Base-by-base conservation (phyloP, 2,329 filamentous ascomycete species). In the Neofusicoccum sp. region DNA sequence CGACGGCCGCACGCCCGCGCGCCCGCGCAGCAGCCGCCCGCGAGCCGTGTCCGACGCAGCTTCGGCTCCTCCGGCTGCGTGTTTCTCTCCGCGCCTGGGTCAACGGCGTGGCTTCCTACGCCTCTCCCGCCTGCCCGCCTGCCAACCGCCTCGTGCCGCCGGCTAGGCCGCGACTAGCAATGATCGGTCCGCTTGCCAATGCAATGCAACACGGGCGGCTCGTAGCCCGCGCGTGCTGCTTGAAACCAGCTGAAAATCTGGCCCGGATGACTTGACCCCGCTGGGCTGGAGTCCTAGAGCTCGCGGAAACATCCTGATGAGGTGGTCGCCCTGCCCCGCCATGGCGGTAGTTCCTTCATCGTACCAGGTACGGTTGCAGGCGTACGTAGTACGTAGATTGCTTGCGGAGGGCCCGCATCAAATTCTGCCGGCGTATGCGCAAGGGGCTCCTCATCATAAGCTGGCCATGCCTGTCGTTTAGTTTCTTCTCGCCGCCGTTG, bases 141-240 rank as follows among this genome's bases (percentile, higher is more conserved):
- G 51, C 31, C 38, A 43, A 43, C 14, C 16, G n/a, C 38, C 26
- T 16, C n/a, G 51, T 56, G 38, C 38, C 38, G 51, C 24, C 51
- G 9, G 51, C 51, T 56, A 56, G 36, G 51, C 51, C 51, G 28
- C 6, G 36, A 56, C n/a, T n/a, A 43, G 51, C 51, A 56, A 16
- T 56, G 51, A 56, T 56, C 51, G 20, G 38, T 33, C 7, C 9
- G 26, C n/a, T 12, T 30, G 8, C 14, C 38, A 33, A 26, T 24
- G 47, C 47, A 36, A 7, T 34, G 45, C 34, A 4, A n/a, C 30
- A 6, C n/a, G n/a, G 45, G 47, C 47, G 47, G 36, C n/a, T 36
- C 47, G 20, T 20, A 31, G 28, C 34, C 45, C 30, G 45, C 45
- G 45, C 45, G 30, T 48, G 12, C 47, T 36, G 30, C 30, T 30